These are phyloP conservation scores for Lasiosphaeria hispida DNA, from an alignment of 495 filamentous ascomycete genomes.

Conservation along the genomic window DNA sequence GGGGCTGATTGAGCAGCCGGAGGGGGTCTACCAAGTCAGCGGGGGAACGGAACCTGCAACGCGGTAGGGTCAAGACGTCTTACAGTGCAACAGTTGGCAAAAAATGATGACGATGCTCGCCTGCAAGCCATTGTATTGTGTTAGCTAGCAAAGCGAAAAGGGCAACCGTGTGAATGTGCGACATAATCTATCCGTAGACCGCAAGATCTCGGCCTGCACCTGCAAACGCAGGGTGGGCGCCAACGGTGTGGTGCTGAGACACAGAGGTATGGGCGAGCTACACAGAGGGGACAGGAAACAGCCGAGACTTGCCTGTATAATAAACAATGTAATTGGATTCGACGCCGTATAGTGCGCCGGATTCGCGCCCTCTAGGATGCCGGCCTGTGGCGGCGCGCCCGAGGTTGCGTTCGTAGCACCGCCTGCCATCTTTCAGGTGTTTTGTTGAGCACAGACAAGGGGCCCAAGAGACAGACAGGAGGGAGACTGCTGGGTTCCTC, in stretches of 20 bases:
- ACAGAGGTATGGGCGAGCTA: too few species aligned
- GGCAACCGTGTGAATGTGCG: not conserved
- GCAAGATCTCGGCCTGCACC: too few species aligned
- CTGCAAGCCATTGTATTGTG: slow-evolving; percentile 41
- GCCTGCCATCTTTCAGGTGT: too few species aligned
- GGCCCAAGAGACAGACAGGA: too few species aligned
- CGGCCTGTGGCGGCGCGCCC: slow-evolving; percentile 29
- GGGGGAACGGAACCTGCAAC: too few species aligned
- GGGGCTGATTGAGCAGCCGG: slow-evolving; percentile 81
- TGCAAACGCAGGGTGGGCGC: too few species aligned
- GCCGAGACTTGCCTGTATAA: slow-evolving; percentile 69
- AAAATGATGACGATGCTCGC: slow-evolving; percentile 87
- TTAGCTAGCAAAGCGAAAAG: slow-evolving; percentile 10
- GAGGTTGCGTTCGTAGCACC: slow-evolving; percentile 1
- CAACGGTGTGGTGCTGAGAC: too few species aligned
- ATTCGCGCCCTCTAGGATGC: slow-evolving; percentile 55
- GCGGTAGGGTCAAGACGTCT: not conserved
- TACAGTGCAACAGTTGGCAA: slow-evolving; percentile 67
- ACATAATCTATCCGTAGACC: too few species aligned
- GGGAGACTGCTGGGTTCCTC: too few species aligned
- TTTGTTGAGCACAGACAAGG: too few species aligned
- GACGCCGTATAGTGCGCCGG: slow-evolving; percentile 67
- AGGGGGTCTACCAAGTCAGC: slow-evolving; percentile 52
- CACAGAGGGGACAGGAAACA: too few species aligned
- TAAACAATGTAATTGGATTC: slow-evolving; percentile 91